Evolutionary conservation across 129 eudicot species (phyloP), one percentile per base, ranked within the genome.

Genomic region (Lactuca saligna): DNA sequence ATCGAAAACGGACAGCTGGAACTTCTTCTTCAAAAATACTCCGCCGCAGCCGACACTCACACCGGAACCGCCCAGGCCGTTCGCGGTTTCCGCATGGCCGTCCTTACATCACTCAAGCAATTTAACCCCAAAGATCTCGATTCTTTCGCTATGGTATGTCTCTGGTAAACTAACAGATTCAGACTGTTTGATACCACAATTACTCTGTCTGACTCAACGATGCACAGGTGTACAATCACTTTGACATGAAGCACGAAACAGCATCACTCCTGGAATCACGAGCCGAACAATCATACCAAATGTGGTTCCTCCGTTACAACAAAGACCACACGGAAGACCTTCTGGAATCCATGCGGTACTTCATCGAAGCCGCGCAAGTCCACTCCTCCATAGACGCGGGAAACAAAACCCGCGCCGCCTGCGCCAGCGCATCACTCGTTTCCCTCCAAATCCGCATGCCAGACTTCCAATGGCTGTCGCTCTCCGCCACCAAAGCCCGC

Each of bases 361-460:
- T 57, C 69, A 90, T 94, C n/a, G 94, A 94, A 84, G 99, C 97
- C 17, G 99, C 99, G 13, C 91, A 89, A 80, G 97, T 87, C 61
- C 84, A 94, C 78, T 94, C 99, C 69, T 89, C 97, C 58, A 87
- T 94, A 61, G 99, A 94, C 57, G 99, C 99, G 6, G 99, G 99
- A 72, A 87, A 80, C 84, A 94, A 94, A 72, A 85, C 97, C 8
- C 93, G 81, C 54, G 55, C 76, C 17, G 84, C 97, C 31, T 94
- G 99, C 65, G 97, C 99, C 70, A 87, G 73, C 70, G 99, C 99
- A 17, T 94, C 97, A 9, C 97, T 94, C 4, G 93, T 94, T 15
- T 94, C 96, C 32, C 96, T 94, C 46, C 97, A 94, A 66, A 94
- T 94, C 53, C 92, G 97, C 13, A 94, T 94, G 94, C 99, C 99